Base-by-base conservation (phyloP, 2,329 filamentous ascomycete genomes). In the Colletotrichum sp. region DNA sequence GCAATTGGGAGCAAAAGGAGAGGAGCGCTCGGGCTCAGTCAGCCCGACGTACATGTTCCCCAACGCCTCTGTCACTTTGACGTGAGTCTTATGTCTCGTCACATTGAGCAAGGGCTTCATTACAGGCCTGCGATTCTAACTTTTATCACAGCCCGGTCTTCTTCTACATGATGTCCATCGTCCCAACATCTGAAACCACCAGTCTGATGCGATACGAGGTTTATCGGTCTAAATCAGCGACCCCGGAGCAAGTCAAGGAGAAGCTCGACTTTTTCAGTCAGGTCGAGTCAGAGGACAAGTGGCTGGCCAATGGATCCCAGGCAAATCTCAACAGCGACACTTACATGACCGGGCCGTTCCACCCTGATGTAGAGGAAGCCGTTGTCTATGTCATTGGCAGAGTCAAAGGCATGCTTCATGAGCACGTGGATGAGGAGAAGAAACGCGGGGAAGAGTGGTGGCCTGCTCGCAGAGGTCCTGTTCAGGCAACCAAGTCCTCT, bases 261-360 rank as follows among this genome's bases (percentile, higher is more conserved):
- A 85, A 89, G 71, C 85, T 84, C 80, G 80, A 85, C 11, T 87
- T 89, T 66, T 90, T 89, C 83, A 87, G 88, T 77, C 87, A 87
- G 68, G 85, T 90, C 75, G 86, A 89, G 82, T 80, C 80, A 16
- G 88, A 90, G 76, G 88, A 90, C 82, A 90, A 90, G 77, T 82
- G 84, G 0, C 84, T 90, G 2, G 89, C 88, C 80, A 83, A 87
- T 71, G 83, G 81, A 1, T 85, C 88, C 2, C 88, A 90, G 77
- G 82, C 84, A 75, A 90, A 90, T 79, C 82, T 90, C 75, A 86
- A 88, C 75, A 57, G 22, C 52, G 52, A 57, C 16, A 57, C 52
- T 27, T 57, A 57, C 25, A 65, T 39, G 15, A 65, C 34, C 3
- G 63, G 63, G 16, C 34, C 63, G 2, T 65, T 65, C 25, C 63